These are phyloP conservation scores for Gossypium herbaceum DNA, from an alignment of 345 rosid species.

Conservation along the genomic window DNA sequence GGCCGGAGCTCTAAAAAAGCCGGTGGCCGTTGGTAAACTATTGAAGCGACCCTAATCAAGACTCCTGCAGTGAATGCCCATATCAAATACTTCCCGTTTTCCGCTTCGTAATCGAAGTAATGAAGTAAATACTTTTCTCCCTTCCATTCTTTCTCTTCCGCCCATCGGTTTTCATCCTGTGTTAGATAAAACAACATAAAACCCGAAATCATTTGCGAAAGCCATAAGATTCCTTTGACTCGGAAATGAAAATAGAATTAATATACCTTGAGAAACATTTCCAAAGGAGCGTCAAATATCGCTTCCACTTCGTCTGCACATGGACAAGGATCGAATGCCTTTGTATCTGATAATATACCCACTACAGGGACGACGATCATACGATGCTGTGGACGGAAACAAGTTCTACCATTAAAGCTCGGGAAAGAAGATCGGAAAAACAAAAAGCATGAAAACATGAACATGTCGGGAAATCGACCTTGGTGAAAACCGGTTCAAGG, in stretches of 20 bases:
- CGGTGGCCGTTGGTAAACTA: slow-evolving; percentile 56
- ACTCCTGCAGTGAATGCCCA: slow-evolving; percentile 79
- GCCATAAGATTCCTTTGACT: not conserved
- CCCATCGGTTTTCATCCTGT: slow-evolving; percentile 71
- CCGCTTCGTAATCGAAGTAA: slow-evolving; percentile 53
- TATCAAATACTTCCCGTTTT: slow-evolving; percentile 46
- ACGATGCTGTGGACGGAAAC: slow-evolving; percentile 31
- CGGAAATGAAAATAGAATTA: not conserved
- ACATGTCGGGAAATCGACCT: slow-evolving; percentile 26
- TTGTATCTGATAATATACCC: slow-evolving; percentile 39
- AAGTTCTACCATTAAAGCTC: not conserved
- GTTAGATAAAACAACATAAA: not conserved
- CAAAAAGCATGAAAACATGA: not conserved
- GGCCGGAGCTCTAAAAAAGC: slow-evolving; percentile 57
- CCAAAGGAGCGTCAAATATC: slow-evolving; percentile 61
- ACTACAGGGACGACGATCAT: slow-evolving; percentile 56
- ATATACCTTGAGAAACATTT: slow-evolving; percentile 67
- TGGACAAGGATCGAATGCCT: slow-evolving; percentile 42
- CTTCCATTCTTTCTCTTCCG: slow-evolving; percentile 73
- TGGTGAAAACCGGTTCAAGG: slow-evolving; percentile 40
- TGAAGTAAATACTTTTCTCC: slow-evolving; percentile 59
- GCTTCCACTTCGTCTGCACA: slow-evolving; percentile 58
- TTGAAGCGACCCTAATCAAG: slow-evolving; percentile 71
- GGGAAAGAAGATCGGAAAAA: not conserved
- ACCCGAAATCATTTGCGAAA: not conserved